Evolutionary conservation across 164 flowering plant species (phyloP).

Genomic region (Nymphaea colorata): DNA sequence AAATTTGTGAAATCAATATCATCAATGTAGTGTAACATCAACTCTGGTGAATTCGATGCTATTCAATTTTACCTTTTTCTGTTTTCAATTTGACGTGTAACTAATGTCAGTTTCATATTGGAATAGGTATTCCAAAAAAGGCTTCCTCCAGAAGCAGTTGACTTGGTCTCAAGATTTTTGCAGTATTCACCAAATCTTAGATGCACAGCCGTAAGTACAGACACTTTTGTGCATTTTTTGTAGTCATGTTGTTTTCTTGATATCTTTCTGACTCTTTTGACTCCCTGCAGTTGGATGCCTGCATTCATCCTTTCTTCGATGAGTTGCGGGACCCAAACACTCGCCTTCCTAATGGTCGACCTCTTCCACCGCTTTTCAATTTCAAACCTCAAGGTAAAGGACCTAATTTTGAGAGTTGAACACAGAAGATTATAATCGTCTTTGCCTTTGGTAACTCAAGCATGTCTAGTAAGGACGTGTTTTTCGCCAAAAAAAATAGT

Average conservation of each 20-base stretch:
- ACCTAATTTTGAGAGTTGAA: background rate
- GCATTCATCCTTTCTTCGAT: slow-evolving; percentile 91
- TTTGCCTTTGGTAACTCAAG: no score
- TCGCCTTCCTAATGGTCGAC: slow-evolving; percentile 90
- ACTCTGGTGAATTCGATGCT: no score
- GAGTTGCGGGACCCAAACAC: slow-evolving; percentile 84
- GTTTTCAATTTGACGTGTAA: background rate
- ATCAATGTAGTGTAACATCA: no score
- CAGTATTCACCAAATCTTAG: slow-evolving; percentile 94
- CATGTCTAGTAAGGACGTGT: no score
- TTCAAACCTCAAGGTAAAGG: slow-evolving; percentile 73
- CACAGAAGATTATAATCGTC: no score
- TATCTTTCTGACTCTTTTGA: background rate
- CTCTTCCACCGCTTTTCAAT: slow-evolving; percentile 91
- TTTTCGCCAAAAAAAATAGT: no score
- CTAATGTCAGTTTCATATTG: background rate
- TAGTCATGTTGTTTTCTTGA: background rate
- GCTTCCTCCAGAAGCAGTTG: slow-evolving; percentile 91
- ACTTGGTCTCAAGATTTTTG: slow-evolving; percentile 79
- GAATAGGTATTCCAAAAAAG: slow-evolving; percentile 79
- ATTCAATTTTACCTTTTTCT: no score
- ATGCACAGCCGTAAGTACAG: slow-evolving; percentile 73
- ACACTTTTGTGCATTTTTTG: background rate
- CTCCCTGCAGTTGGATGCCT: slow-evolving; percentile 74
- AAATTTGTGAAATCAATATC: no score